These are phyloP conservation scores for Actinidia arguta DNA, from an alignment of 179 eudicot genomes.

Conservation along the genomic window DNA sequence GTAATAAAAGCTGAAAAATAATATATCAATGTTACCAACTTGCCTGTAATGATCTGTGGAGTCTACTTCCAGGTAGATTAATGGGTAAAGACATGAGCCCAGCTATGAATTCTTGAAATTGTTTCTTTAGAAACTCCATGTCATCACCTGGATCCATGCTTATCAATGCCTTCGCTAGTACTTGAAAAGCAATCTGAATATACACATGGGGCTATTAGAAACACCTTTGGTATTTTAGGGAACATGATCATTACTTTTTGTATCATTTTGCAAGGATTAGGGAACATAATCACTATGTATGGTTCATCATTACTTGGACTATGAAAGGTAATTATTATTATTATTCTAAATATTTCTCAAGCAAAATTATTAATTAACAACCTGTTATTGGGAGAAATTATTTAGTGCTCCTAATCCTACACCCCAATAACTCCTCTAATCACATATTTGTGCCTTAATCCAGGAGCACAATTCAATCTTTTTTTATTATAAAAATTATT, in stretches of 20 bases:
- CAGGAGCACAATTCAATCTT: too few species aligned
- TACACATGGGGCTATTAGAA: not conserved
- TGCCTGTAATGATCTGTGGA: slow-evolving; percentile 79
- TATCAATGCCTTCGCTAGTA: slow-evolving; percentile 81
- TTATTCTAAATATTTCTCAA: not conserved
- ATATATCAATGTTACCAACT: not conserved
- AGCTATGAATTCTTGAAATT: slow-evolving; percentile 82
- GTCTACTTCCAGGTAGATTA: slow-evolving; percentile 80
- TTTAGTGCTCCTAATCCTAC: too few species aligned
- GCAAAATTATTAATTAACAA: not conserved
- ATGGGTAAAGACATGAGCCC: slow-evolving; percentile 95
- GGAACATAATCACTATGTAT: slow-evolving; percentile 26
- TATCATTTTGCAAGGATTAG: not conserved
- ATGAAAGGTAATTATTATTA: not conserved
- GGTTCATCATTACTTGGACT: slow-evolving; percentile 7
- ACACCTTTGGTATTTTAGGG: not conserved
- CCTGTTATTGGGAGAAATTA: not conserved
- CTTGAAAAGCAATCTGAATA: slow-evolving; percentile 81
- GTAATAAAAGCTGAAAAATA: too few species aligned
- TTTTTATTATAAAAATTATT: too few species aligned
- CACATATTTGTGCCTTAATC: too few species aligned
- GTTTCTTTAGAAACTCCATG: slow-evolving; percentile 66
- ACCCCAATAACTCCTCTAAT: too few species aligned
- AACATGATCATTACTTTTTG: not conserved
- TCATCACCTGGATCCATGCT: slow-evolving; percentile 81